These are phyloP conservation scores for Leccinum fibrillosum DNA, from an alignment of 768 basidiomycete genomes.

Conservation along the genomic window DNA sequence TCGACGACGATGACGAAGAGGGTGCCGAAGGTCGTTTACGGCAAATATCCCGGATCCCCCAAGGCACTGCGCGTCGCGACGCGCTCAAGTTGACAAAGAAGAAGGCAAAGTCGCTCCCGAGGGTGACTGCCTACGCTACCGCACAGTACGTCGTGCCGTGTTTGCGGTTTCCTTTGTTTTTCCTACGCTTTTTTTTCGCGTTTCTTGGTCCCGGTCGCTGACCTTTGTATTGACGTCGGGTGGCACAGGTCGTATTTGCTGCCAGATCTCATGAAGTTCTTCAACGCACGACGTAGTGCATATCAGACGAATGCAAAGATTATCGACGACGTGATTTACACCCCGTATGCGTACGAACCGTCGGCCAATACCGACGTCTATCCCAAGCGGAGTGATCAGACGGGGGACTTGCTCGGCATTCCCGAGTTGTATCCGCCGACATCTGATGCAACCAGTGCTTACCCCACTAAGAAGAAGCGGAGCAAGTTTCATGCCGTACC, in stretches of 20 bases:
- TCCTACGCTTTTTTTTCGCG: neutral
- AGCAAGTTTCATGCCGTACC: constrained; percentile 67
- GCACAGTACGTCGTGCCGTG: constrained; percentile 55
- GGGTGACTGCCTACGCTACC: constrained; percentile 96
- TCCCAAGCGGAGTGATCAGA: constrained; percentile 32
- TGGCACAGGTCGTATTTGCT: constrained; percentile 78
- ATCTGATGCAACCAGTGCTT: constrained; percentile 31
- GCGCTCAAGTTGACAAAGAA: constrained; percentile 89
- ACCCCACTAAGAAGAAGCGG: constrained; percentile 46
- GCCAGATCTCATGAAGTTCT: constrained; percentile 83
- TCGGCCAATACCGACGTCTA: constrained; percentile 31
- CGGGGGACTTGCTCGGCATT: constrained; percentile 76
- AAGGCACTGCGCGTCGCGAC: constrained; percentile 89
- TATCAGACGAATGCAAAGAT: constrained; percentile 85
- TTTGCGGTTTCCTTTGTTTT: neutral
- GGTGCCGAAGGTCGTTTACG: constrained; percentile 55
- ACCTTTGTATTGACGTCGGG: neutral
- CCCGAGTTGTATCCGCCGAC: constrained; percentile 49
- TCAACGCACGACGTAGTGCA: constrained; percentile 74
- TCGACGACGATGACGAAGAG: constrained; percentile 46
- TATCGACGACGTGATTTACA: constrained; percentile 94
- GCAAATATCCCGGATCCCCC: constrained; percentile 90
- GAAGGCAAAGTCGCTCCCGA: constrained; percentile 86
- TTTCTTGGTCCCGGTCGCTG: neutral
- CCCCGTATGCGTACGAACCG: constrained; percentile 81